phyloP scores from a whole-genome alignment of 2,329 filamentous ascomycete genomes.

The Xylaria polymorpha region DNA sequence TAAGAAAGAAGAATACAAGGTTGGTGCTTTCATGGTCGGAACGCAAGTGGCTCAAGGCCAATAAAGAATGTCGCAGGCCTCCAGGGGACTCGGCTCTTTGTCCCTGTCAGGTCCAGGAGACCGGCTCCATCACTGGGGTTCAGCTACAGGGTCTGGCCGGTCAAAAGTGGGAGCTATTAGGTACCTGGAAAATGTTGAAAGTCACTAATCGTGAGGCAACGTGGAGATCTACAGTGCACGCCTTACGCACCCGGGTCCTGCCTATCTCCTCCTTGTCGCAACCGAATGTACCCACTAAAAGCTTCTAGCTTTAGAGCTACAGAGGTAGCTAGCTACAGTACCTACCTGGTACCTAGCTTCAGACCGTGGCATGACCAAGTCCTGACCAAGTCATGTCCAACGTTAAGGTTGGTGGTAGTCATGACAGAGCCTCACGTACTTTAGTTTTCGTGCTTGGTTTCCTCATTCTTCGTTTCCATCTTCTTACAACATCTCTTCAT shows the following conservation, averaged over 20 bases:
- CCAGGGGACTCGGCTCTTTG: too few relatives aligned
- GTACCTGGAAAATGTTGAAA: background rate
- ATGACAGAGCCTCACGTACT: background rate
- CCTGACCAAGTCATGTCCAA: background rate
- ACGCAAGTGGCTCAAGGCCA: background rate
- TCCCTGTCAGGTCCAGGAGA: background rate
- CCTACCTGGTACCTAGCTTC: background rate
- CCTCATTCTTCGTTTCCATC: background rate
- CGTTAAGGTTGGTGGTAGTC: background rate
- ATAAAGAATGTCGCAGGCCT: background rate
- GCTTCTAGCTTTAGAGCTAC: slow-evolving; percentile 1
- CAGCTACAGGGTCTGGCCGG: background rate
- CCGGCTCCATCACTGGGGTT: background rate
- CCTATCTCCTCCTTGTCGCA: background rate
- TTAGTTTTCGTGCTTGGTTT: background rate
- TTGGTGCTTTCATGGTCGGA: background rate
- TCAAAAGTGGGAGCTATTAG: background rate
- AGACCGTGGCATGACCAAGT: background rate
- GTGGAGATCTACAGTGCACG: slow-evolving; percentile 6
- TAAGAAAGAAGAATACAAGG: background rate
- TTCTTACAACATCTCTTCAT: too few relatives aligned
- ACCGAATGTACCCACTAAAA: slow-evolving; percentile 7
- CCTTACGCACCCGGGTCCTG: background rate
- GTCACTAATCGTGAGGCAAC: background rate
- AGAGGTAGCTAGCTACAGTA: background rate